A percentile compares a stretch with the other conserved stretches of the same genome.
These are phyloP conservation scores for Podospora australis DNA, from an alignment of 495 filamentous ascomycete species.

Conservation along the genomic window DNA sequence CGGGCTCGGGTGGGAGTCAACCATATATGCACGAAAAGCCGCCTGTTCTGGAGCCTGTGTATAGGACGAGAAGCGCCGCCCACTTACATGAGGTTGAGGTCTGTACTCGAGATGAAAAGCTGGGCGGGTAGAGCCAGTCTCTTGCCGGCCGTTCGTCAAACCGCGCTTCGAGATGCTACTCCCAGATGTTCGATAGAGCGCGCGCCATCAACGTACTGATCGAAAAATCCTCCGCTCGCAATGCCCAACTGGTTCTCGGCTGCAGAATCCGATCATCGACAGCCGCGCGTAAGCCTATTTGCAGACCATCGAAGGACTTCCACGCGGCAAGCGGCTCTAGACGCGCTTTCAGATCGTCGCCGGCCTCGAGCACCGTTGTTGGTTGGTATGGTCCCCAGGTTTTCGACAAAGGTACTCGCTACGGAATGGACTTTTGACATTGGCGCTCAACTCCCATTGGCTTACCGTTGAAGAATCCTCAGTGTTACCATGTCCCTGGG, in stretches of 20 bases:
- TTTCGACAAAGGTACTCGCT: constrained; percentile 4
- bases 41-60: neutral
- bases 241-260: constrained; percentile 7
- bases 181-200: constrained; percentile 5
- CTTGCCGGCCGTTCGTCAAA: too few relatives aligned
- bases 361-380: constrained; percentile 13
- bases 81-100: too few relatives aligned
- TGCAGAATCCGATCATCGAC: constrained; percentile 2
- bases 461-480: neutral
- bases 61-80: too few relatives aligned
- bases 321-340: constrained; percentile 24
- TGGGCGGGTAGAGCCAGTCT: too few relatives aligned
- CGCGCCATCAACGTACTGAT: constrained; percentile 10
- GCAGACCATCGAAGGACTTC: constrained; percentile 9
- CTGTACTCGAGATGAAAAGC: too few relatives aligned
- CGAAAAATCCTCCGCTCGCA: neutral
- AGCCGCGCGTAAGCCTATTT: constrained; percentile 12
- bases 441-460: too few relatives aligned
- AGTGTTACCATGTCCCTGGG: constrained; percentile 5
- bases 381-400: constrained; percentile 9
- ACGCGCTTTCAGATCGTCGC: constrained; percentile 22
- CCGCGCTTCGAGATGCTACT: neutral
- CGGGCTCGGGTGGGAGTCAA: neutral
- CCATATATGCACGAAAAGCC: constrained; percentile 3
- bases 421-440: too few relatives aligned